Percentiles rank a stretch among this genome's conserved stretches.
These are phyloP conservation scores for Citrus hindsii DNA, from an alignment of 345 rosid species.

Conservation along the genomic window DNA sequence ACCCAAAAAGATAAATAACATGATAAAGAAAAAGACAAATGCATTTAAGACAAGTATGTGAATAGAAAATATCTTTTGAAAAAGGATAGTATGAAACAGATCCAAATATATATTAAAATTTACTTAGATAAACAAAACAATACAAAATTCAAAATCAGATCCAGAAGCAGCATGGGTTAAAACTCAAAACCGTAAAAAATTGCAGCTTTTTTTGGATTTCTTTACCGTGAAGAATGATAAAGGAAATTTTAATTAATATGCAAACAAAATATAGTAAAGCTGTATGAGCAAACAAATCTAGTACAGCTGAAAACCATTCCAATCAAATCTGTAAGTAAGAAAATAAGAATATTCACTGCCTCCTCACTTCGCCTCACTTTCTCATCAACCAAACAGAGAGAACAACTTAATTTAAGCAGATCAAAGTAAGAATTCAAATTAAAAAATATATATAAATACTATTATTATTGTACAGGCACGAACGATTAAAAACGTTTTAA, in stretches of 20 bases:
- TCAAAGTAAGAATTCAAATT: background rate
- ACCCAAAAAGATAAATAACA: background rate
- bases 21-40: conserved; percentile 5
- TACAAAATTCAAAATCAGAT: background rate
- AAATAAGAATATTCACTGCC: background rate
- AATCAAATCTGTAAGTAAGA: no score
- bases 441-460: no score
- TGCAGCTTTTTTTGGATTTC: background rate
- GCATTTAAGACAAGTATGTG: background rate
- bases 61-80: rapidly evolving
- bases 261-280: no score
- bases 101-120: background rate
- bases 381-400: background rate
- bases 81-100: background rate
- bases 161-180: background rate
- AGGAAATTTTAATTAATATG: no score
- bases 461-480: no score
- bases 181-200: background rate
- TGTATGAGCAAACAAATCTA: no score
- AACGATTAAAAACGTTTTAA: no score
- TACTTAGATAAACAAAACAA: no score
- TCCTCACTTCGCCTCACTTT: background rate
- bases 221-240: background rate
- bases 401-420: background rate
- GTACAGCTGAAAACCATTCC: no score